Evolutionary conservation across 108 stramenopile genomes (phyloP).

Genomic region (Conticribra weissflogii): DNA sequence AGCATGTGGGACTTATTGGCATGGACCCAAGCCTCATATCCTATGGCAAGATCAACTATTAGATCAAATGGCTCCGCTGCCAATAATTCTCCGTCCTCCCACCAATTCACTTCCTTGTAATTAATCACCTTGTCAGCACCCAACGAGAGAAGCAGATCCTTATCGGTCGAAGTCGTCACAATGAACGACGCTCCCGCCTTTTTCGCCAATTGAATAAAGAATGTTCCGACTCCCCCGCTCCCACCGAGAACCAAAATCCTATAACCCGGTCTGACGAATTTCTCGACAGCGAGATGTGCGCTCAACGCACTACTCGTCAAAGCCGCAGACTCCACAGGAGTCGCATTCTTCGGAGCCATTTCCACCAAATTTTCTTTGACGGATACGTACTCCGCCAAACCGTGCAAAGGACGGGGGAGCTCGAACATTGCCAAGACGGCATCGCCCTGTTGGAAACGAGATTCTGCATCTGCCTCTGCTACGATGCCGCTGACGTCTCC

Average conservation of each 20-base stretch:
- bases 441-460: slow-evolving; percentile 49
- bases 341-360: slow-evolving; percentile 21
- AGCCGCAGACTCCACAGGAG: slow-evolving; percentile 18
- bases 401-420: slow-evolving; percentile 42
- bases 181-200: slow-evolving; percentile 40
- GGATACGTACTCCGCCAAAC: slow-evolving; percentile 51
- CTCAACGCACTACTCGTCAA: slow-evolving; percentile 34
- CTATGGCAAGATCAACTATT: slow-evolving; percentile 56
- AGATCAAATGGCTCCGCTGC: slow-evolving; percentile 39
- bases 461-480: slow-evolving; percentile 39
- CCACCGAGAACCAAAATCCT: slow-evolving; percentile 62
- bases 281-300: slow-evolving; percentile 26
- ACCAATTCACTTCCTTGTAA: slow-evolving; percentile 59
- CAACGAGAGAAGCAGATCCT: slow-evolving; percentile 38
- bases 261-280: slow-evolving; percentile 38
- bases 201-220: slow-evolving; percentile 48
- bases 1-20: slow-evolving; percentile 41
- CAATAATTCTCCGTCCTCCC: slow-evolving; percentile 43
- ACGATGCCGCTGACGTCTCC: slow-evolving; percentile 61
- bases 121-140: slow-evolving; percentile 58
- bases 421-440: slow-evolving; percentile 47
- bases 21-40: slow-evolving; percentile 43
- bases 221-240: slow-evolving; percentile 59
- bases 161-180: slow-evolving; percentile 51
- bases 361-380: slow-evolving; percentile 42